Base-by-base conservation (phyloP, 2,329 filamentous ascomycete genomes). In the Alternaria infectoria region DNA sequence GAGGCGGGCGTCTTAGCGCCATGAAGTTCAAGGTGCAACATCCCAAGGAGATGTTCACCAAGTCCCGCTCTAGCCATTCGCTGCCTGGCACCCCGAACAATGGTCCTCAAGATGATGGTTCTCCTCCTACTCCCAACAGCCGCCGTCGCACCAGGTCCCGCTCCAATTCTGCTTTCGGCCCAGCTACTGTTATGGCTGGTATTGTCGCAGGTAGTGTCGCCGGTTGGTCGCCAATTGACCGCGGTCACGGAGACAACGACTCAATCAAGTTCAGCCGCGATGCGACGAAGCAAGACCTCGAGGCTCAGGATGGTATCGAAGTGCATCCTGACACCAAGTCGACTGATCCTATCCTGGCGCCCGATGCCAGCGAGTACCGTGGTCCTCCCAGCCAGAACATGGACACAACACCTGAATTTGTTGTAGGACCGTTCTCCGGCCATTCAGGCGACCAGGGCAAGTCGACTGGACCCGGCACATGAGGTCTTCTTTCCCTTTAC, bases 151-250 rank as follows among this genome's bases (percentile, higher is more conserved):
- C 84, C 59, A 87, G 91, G 55, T 91, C 90, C 54, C 85, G 89
- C 68, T 92, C 90, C 46, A 90, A 88, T 75, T 93, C 91, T 26
- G 90, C 90, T 2, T 84, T 94, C 11, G 91, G 89, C 11, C 90
- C 91, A 2, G 89, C 91, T 2, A 89, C 90, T 8, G 91, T 93
- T 64, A 93, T 93, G 91, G 90, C 91, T n/a, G 92, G 92, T 64
- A 90, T 94, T 61, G 88, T 94, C 54, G 92, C 91, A 9, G 91
- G 91, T 46, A 90, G 90, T 73, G 87, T 94, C 32, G 91, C 89
- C 13, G 90, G 90, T 28, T 94, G 91, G 91, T 92, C 90, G 51
- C 91, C 91, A 1, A 86, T 89, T 58, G 89, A 90, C 63, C 82
- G 87, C 25, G 50, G 50, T 30, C 72, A 73, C 40, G 74, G 79